Base-by-base conservation (phyloP, 805 yeast species). In the Yarrowia porcina region DNA sequence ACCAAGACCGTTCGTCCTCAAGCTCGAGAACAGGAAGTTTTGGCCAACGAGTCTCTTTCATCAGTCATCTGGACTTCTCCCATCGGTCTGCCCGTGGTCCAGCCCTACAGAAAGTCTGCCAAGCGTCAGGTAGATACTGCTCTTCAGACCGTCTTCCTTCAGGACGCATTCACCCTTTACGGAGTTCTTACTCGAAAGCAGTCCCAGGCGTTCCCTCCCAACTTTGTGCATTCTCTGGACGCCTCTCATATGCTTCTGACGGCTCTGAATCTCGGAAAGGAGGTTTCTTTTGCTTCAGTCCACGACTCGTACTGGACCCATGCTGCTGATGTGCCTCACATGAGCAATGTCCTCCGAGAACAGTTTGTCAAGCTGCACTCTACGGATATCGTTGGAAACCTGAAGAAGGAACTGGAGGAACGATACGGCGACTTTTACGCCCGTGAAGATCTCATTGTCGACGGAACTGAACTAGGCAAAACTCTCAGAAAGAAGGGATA, bases 231-330 rank as follows among this genome's bases (percentile, higher is more conserved):
- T 72, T 93, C 98, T 0, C 78, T 93, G 64, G 99, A 93, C 79
- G 98, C 98, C 1, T 87, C 97, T 0, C 99, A 93, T 73, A 94
- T 93, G 99, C 79, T 94, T 59, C 76, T 92, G 78, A 88, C 97
- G 9, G 96, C 97, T 0, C 79, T 83, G 57, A 80, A 85, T 42
- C 47, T 56, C 38, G 27, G 27, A 20, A 71, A 72, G 1, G 84
- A 83, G 0, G 74, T 94, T 56, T 78, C 84, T 12, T 93, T 94
- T 79, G 97, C 98, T 0, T 85, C 98, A 0, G 99, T 93, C 23
- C 99, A 93, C 74, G 99, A 93, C 73, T 93, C 98, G 0, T 93
- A 89, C 73, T 93, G 99, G 99, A 91, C 98, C 0, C 98, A 94
- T 72, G 97, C 99, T 1, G 77, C 83, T 56, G 93, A 89, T 72